A percentile compares a stretch with the other conserved stretches of the same genome.
Evolutionary conservation across 352 stramenopile genomes (phyloP).

Genomic region (Peronospora belbahrii): DNA sequence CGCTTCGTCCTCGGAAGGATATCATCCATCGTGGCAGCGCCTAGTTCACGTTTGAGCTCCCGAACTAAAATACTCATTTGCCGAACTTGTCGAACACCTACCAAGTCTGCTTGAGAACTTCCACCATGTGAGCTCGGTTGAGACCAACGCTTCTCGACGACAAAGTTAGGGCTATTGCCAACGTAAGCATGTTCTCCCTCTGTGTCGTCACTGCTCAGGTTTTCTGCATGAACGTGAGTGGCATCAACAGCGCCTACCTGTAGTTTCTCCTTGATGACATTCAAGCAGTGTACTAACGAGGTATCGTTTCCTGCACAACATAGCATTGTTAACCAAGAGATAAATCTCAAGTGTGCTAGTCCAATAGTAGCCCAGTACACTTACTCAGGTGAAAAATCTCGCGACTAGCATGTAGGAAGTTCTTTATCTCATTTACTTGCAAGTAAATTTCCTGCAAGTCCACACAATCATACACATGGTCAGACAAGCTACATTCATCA

Average conservation of each 20-base stretch:
- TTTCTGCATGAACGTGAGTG: conserved; percentile 1
- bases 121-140: conserved; percentile 2
- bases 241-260: conserved; percentile 8
- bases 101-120: conserved; percentile 25
- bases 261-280: conserved; percentile 35
- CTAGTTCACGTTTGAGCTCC: conserved; percentile 73
- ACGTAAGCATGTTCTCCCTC: conserved; percentile 9
- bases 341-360: neutral
- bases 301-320: conserved; percentile 31
- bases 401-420: conserved; percentile 61
- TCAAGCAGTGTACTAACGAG: conserved; percentile 43
- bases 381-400: conserved; percentile 58
- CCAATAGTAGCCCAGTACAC: conserved; percentile 5
- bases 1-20: conserved; percentile 69
- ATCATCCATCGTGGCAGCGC: conserved; percentile 59
- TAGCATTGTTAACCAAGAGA: neutral
- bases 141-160: conserved; percentile 39
- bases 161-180: conserved; percentile 41
- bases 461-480: neutral
- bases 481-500: neutral
- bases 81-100: conserved; percentile 61
- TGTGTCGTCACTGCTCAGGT: conserved; percentile 2
- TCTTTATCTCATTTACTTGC: conserved; percentile 83
- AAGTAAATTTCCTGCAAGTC: conserved; percentile 65
- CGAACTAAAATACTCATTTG: conserved; percentile 63